Evolutionary conservation across 2,329 filamentous ascomycete genomes (phyloP).

Genomic region (Xylariaceae sp.): DNA sequence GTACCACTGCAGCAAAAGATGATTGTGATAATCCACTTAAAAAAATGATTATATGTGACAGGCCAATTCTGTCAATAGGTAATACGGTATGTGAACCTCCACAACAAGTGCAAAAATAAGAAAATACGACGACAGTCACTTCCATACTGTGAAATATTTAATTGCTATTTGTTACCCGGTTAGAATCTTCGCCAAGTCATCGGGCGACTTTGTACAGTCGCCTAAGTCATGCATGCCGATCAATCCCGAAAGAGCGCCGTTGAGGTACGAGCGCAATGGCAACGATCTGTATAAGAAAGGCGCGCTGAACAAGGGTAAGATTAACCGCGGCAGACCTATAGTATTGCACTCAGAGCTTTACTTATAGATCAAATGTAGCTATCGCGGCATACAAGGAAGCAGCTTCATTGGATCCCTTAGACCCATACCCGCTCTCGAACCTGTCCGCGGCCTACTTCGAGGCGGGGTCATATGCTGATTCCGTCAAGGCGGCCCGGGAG

Average conservation of each 20-base stretch:
- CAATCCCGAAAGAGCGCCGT: constrained; percentile 1
- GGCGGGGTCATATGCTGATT: constrained; percentile 25
- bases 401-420: constrained; percentile 16
- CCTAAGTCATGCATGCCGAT: too few relatives aligned
- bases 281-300: constrained; percentile 19
- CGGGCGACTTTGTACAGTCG: too few relatives aligned
- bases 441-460: constrained; percentile 27
- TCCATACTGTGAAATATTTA: too few relatives aligned
- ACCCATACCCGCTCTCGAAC: constrained; percentile 25
- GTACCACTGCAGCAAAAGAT: too few relatives aligned
- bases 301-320: constrained; percentile 20
- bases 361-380: constrained; percentile 12
- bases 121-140: too few relatives aligned
- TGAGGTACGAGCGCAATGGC: constrained; percentile 16
- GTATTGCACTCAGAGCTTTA: not conserved
- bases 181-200: too few relatives aligned
- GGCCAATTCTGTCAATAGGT: too few relatives aligned
- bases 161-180: too few relatives aligned
- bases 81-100: too few relatives aligned
- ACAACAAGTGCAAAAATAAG: too few relatives aligned
- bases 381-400: constrained; percentile 22
- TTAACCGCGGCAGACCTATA: not conserved
- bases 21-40: too few relatives aligned
- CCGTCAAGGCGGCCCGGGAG: constrained; percentile 12
- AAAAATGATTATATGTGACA: too few relatives aligned